Evolutionary conservation across 495 filamentous ascomycete genomes (phyloP).

Genomic region (Patellaria atrata): DNA sequence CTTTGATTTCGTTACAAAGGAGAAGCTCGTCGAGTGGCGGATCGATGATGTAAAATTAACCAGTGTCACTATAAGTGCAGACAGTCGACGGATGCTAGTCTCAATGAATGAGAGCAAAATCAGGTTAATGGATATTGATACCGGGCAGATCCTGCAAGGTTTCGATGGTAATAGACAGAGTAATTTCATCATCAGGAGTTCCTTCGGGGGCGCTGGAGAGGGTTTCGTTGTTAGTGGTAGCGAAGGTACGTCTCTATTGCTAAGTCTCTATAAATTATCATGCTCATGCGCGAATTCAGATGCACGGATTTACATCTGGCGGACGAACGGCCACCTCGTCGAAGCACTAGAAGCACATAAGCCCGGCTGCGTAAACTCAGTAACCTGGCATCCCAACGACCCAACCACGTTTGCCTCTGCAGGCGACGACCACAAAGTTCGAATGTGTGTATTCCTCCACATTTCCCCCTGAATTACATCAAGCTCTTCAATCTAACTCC

Average conservation of each 20-base stretch:
- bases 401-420: slow-evolving; percentile 80
- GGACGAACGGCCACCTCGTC: slow-evolving; percentile 58
- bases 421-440: slow-evolving; percentile 73
- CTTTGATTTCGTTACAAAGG: slow-evolving; percentile 61
- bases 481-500: too few species aligned
- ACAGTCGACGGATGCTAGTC: slow-evolving; percentile 68
- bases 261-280: not conserved
- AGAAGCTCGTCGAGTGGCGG: slow-evolving; percentile 57
- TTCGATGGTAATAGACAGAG: slow-evolving; percentile 62
- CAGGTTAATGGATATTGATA: slow-evolving; percentile 60
- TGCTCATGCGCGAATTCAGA: slow-evolving; percentile 30
- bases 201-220: slow-evolving; percentile 79
- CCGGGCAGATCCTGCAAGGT: slow-evolving; percentile 50
- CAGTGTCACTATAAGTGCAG: slow-evolving; percentile 64
- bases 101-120: slow-evolving; percentile 64
- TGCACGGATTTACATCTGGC: slow-evolving; percentile 74
- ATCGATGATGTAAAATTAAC: slow-evolving; percentile 49
- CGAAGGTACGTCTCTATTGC: slow-evolving; percentile 46
- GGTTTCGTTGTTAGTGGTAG: slow-evolving; percentile 83
- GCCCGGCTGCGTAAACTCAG: slow-evolving; percentile 70
- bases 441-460: slow-evolving; percentile 46
- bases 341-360: slow-evolving; percentile 62
- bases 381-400: slow-evolving; percentile 76
- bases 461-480: too few species aligned
- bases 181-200: slow-evolving; percentile 61